These are phyloP conservation scores for Vickermania spadyakhi DNA, from an alignment of 208 protist species.

Conservation along the genomic window DNA sequence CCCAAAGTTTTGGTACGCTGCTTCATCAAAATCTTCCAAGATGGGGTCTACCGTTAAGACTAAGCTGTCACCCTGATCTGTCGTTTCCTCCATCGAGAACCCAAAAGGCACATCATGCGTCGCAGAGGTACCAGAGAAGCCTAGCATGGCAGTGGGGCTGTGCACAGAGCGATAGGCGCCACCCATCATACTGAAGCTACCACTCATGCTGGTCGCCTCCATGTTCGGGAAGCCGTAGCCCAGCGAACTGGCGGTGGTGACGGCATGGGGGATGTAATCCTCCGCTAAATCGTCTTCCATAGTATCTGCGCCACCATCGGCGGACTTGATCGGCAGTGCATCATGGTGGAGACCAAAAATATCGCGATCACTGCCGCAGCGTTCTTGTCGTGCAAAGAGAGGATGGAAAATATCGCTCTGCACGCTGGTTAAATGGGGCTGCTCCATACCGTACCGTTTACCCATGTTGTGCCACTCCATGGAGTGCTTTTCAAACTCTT, in stretches of 20 bases:
- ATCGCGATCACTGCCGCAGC: conserved; percentile 43
- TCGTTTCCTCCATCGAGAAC: not conserved
- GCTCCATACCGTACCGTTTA: conserved; percentile 15
- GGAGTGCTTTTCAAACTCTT: conserved; percentile 22
- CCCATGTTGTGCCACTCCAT: conserved; percentile 29
- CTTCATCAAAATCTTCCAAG: conserved; percentile 17
- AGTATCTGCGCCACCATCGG: not conserved
- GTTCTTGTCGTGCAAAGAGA: conserved; percentile 42
- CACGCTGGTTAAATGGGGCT: conserved; percentile 14
- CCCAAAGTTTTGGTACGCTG: conserved; percentile 1
- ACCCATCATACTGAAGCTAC: not conserved
- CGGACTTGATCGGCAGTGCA: not conserved
- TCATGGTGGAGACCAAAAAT: conserved; percentile 7
- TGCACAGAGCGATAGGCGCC: not conserved
- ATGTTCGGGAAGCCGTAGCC: not conserved
- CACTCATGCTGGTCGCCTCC: not conserved
- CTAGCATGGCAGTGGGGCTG: not conserved
- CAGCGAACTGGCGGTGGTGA: not conserved
- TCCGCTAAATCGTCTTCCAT: not conserved
- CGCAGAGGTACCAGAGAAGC: not conserved
- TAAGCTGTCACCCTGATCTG: not conserved
- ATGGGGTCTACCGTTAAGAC: conserved; percentile 7
- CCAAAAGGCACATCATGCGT: not conserved
- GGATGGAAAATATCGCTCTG: conserved; percentile 42
- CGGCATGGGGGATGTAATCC: conserved; percentile 1